Base-by-base conservation (phyloP, 2,329 filamentous ascomycete species). In the Penicillium hordei region DNA sequence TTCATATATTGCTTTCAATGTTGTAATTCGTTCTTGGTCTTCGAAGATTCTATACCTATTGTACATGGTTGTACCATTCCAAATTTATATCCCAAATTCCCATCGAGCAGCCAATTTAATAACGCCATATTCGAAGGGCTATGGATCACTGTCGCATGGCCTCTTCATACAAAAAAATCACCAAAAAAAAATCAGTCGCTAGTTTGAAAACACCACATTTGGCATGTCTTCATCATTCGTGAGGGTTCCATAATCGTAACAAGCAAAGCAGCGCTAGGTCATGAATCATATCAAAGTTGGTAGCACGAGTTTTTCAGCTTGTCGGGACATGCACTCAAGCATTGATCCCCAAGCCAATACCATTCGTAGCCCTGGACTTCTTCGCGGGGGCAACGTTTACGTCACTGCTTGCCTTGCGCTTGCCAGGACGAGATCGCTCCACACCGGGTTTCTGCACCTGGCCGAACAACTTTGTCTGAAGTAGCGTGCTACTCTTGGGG, bases 401-500 rank as follows among this genome's bases (percentile, higher is more conserved):
- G 6, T 71, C 71, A 61, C 70, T 72, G 63, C 68, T 74, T 56
- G 69, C 72, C 65, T 77, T 76, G 58, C 77, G 74, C 69, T 79
- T 79, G 33, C 40, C 58, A 57, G 57, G 48, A 52, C 39, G 60
- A 45, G 65, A 55, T 23, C 74, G 72, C 8, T 78, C 76, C 54
- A 77, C 69, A 43, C 78, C 77, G 15, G 78, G 70, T 71, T 89
- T 89, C 65, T 80, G 84, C 29, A 88, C 80, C 36, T 83, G 79
- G 0, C 85, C 86, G 67, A 86, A 87, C 5, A 89, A 72, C 69
- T 85, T 88, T 39, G 81, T 81, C 70, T 89, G 86, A n/a, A 84
- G 75, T 36, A 81, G 61, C 51, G 75, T 76, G 69, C 73, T 82
- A 62, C 68, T 76, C 65, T 73, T 78, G 58, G 73, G 76, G 65